Evolutionary conservation across 2,329 filamentous ascomycete genomes (phyloP), one percentile per base, ranked within the genome.

Genomic region (Coleophoma eucalyptorum): DNA sequence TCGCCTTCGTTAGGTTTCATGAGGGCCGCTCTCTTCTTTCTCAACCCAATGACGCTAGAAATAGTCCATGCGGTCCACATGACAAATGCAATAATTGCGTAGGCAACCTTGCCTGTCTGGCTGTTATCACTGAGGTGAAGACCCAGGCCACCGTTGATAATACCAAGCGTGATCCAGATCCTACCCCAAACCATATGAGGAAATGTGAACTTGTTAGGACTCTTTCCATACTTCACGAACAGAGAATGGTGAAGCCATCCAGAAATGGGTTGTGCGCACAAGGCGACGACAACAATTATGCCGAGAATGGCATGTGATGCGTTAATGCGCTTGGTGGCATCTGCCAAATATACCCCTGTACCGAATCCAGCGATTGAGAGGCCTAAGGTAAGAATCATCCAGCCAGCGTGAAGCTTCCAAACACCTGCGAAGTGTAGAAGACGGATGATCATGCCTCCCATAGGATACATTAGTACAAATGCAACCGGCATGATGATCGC

Each of bases 81-180:
- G n/a, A 83, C 57, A 12, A 66, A 78, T 0, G 80, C 72, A n/a
- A 84, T 67, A 4, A 84, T 74, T 0, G 74, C 67, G 63, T 86
- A 87, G 0, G 75, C 77, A 43, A 80, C 72, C 44, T 78, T 64
- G 41, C 75, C 73, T 6, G 62, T 60, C 1, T 53, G 65, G 2
- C 66, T 56, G 0, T 73, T 70, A 21, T 59, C 57, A 2, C 76
- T 68, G n/a, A 84, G 69, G 54, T 74, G 55, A 19, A 87, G 67
- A 5, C 83, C 83, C 8, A 87, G 66, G 0, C 83, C 83, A 50
- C 83, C 84, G 60, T 87, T 86, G 60, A 86, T 65, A 47, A 86
- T 74, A 33, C 81, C 83, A 5, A 86, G 62, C 26, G 79, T 59
- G 55, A 87, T 77, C 45, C 85, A 65, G 1, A 69, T 59, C 18